Percentiles rank a stretch among this genome's conserved stretches.
phyloP scores from a whole-genome alignment of 129 eudicot genomes.

The Escallonia rubra region DNA sequence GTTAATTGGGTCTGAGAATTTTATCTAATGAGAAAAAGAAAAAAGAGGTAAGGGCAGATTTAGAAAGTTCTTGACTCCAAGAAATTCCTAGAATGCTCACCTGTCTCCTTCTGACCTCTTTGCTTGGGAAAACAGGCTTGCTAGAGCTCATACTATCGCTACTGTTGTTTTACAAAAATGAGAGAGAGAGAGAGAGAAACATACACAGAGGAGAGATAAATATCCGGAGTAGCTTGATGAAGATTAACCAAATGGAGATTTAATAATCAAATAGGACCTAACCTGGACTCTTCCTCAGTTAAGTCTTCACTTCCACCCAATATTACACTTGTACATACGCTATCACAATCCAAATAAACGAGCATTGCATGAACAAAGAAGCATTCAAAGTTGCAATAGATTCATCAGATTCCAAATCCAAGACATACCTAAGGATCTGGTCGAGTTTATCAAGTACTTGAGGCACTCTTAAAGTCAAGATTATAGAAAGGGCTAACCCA shows the following conservation, averaged over 20 bases:
- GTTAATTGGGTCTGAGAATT: slow-evolving; percentile 68
- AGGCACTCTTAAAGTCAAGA: slow-evolving; percentile 73
- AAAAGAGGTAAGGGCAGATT: slow-evolving; percentile 5
- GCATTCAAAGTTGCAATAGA: slow-evolving; percentile 2
- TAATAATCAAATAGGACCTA: not conserved
- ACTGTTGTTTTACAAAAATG: slow-evolving; percentile 26
- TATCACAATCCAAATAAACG: slow-evolving; percentile 19
- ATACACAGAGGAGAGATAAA: not conserved
- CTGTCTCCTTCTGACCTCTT: slow-evolving; percentile 91
- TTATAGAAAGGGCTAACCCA: slow-evolving; percentile 46
- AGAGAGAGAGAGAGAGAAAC: not conserved
- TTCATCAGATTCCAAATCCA: not conserved
- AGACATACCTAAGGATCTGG: slow-evolving; percentile 76
- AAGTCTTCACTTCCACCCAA: slow-evolving; percentile 82
- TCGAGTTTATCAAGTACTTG: slow-evolving; percentile 93
- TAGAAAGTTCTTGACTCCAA: not conserved
- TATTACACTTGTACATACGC: slow-evolving; percentile 90
- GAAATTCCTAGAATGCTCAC: slow-evolving; percentile 23
- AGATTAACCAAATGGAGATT: not conserved
- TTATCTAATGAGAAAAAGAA: slow-evolving; percentile 47
- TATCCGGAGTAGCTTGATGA: not conserved
- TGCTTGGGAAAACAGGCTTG: slow-evolving; percentile 71
- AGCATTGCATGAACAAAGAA: slow-evolving; percentile 8
- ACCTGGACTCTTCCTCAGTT: slow-evolving; percentile 97
- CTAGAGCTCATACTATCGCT: slow-evolving; percentile 69